Evolutionary conservation across 805 yeast genomes (phyloP), one percentile per base, ranked within the genome.

Genomic region (Cyberlindnera mycetangii): DNA sequence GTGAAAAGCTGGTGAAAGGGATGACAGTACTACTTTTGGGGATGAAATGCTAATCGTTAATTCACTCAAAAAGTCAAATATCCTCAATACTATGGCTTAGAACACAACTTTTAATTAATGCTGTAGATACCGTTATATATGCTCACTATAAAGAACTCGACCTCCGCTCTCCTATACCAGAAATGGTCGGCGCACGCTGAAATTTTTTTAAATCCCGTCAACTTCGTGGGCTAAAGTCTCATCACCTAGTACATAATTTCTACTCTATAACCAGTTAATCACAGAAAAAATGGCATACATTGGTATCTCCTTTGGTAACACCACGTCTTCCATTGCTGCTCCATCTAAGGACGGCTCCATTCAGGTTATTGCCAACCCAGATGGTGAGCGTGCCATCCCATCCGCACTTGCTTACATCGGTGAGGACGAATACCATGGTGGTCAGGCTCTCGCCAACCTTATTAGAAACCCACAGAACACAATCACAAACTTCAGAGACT

Each of bases 341-440:
- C 85, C 90, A 55, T 70, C 76, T 50, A 67, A 72, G 54, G 97
- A 92, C 61, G 97, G 97, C 51, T 86, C 85, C 66, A 93, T 89
- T 52, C 97, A 93, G 64, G 96, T 93, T 55, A 92, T 93, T 66
- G 99, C 99, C 56, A 92, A 93, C 80, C 97, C 95, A 56, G 99
- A 93, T 64, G 99, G 99, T 68, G 98, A 93, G 71, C 88, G 98
- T 73, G 78, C 92, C 49, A 93, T 93, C 64, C 96, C 98, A 50
- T 85, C 98, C 22, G 85, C 86, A 48, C 76, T 93, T 50, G 81
- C 97, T 16, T 93, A 90, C 66, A 89, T 89, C 47, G 97, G 95
- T 49, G 84, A 77, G 45, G 98, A 93, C 65, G 98, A 93, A 72
- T 93, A 88, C 71, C 97, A 93, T 64, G 99, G 99, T 49, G 85